Percentiles rank a stretch among this genome's conserved stretches.
These are phyloP conservation scores for Blastobotrys arbuscula DNA, from an alignment of 1,139 yeast genomes.

Conservation along the genomic window DNA sequence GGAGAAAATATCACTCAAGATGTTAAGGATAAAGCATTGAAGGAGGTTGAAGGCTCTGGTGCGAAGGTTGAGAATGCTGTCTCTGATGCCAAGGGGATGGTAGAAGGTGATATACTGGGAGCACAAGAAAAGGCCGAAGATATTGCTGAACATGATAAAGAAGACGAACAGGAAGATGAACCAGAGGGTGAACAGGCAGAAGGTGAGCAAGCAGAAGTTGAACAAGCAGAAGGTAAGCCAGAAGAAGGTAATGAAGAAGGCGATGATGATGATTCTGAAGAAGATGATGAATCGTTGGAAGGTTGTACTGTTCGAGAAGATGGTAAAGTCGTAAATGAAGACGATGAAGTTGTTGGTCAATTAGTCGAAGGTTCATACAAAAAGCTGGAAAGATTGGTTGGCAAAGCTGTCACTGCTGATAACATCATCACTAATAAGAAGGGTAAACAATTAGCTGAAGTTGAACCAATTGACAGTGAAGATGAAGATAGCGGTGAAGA, in stretches of 20 bases:
- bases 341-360: constrained; percentile 1
- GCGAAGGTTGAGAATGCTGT: constrained; percentile 11
- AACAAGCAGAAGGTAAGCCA: constrained; percentile 15
- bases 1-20: no score
- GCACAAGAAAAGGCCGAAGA: constrained; percentile 10
- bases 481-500: background rate
- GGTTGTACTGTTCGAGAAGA: constrained; percentile 20
- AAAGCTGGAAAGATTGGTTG: background rate
- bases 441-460: background rate
- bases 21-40: no score
- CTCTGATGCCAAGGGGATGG: constrained; percentile 10
- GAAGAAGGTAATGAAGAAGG: constrained; percentile 28
- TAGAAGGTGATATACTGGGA: no score
- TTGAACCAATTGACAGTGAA: background rate
- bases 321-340: constrained; percentile 5
- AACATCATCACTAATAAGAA: background rate
- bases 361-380: constrained; percentile 5
- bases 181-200: constrained; percentile 1
- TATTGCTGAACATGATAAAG: constrained; percentile 7
- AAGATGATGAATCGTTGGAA: constrained; percentile 28
- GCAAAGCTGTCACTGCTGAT: background rate
- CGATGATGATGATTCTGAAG: constrained; percentile 4
- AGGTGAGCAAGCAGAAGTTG: constrained; percentile 1
- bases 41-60: constrained; percentile 25
- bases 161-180: constrained; percentile 4